Conservation (phyloP, 2,329 filamentous ascomycete species). For the Colletotrichum melonis region DNA sequence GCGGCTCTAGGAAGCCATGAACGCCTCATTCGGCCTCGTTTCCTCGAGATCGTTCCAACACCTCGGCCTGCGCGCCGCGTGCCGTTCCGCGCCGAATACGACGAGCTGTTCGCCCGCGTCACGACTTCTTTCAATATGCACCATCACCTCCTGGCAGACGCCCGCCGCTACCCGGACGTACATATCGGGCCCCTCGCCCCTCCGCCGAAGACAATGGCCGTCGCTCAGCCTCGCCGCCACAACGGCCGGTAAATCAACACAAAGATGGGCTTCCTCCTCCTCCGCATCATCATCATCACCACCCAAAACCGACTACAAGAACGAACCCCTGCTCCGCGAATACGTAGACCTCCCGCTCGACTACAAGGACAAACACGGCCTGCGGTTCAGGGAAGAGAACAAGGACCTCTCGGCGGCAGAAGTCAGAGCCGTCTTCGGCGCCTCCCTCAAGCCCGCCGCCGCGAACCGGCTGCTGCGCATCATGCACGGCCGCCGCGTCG, state of each 20-base stretch:
- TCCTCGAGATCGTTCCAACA: conserved; percentile 29
- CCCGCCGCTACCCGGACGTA: conserved; percentile 6
- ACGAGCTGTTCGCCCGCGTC: neutral
- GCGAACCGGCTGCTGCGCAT: conserved; percentile 68
- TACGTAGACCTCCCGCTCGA: conserved; percentile 68
- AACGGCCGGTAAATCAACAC: neutral
- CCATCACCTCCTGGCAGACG: neutral
- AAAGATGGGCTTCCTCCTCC: conserved; percentile 10
- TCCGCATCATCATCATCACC: neutral
- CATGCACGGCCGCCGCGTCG: conserved; percentile 72
- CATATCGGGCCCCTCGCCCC: conserved; percentile 14
- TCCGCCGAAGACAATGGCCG: conserved; percentile 15
- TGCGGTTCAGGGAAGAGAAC: conserved; percentile 57
- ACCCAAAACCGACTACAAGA: conserved; percentile 38
- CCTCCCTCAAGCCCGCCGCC: conserved; percentile 51
- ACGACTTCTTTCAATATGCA: conserved; percentile 24
- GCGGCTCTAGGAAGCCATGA: conserved; percentile 32
- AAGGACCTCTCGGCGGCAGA: conserved; percentile 61
- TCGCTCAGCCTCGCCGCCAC: conserved; percentile 15
- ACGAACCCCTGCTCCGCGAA: conserved; percentile 53
- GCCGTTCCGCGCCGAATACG: neutral
- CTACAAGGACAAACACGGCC: conserved; percentile 66
- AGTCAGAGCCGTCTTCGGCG: conserved; percentile 61
- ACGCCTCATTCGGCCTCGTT: conserved; percentile 31
- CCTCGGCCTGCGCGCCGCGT: conserved; percentile 24